These are phyloP conservation scores for Peronospora farinosa DNA, from an alignment of 352 stramenopile genomes.

Conservation along the genomic window DNA sequence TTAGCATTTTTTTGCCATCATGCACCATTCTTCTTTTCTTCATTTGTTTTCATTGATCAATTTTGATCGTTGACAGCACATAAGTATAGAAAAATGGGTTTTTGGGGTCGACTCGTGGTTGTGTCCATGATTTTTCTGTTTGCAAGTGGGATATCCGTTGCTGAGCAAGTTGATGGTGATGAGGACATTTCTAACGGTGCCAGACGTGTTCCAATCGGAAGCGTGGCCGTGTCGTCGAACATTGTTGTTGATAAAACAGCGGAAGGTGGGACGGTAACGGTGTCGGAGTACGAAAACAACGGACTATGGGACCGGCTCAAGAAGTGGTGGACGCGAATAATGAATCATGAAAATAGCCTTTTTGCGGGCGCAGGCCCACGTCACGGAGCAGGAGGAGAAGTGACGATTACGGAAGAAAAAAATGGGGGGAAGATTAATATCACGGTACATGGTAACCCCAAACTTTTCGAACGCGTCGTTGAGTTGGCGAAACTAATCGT, in stretches of 20 bases:
- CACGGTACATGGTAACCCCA: constrained; percentile 4
- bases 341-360: constrained; percentile 2
- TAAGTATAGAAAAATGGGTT: neutral
- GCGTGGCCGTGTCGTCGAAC: neutral
- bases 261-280: constrained; percentile 9
- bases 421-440: constrained; percentile 4
- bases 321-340: constrained; percentile 4
- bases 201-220: neutral
- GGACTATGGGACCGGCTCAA: constrained; percentile 10
- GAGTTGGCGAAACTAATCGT: constrained; percentile 6
- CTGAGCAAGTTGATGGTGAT: neutral
- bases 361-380: neutral
- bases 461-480: constrained; percentile 1
- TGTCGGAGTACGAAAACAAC: constrained; percentile 11
- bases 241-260: neutral
- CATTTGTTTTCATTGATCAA: neutral
- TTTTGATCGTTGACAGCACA: neutral
- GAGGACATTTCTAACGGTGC: too few species aligned
- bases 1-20: too few species aligned
- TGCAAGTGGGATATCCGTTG: neutral
- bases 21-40: neutral
- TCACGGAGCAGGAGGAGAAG: neutral
- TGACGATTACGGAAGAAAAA: constrained; percentile 4
- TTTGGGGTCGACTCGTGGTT: neutral
- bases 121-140: neutral